Base-by-base conservation (phyloP, 805 yeast genomes). In the Pichia membranifaciens region DNA sequence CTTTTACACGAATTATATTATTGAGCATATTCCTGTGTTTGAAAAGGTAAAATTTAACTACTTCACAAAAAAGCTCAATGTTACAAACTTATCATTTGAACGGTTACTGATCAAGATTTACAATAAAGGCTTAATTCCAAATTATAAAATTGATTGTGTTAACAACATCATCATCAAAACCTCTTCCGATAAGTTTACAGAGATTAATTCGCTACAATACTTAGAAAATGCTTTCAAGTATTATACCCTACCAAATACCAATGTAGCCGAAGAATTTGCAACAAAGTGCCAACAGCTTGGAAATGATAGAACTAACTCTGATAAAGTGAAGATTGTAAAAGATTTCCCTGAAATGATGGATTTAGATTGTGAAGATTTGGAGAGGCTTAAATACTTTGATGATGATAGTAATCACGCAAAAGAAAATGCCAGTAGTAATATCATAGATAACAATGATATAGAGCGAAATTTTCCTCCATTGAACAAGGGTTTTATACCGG, bases 101-200 rank as follows among this genome's bases (percentile, higher is more conserved):
- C 39, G 31, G 13, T 39, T 62, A 29, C 37, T 65, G 4, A 34
- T 67, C 10, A 61, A 57, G 42, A 34, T 64, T 29, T 53, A 55
- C 35, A 51, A 51, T 16, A 43, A 47, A 3, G 70, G 70, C 8
- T 41, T 47, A 28, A 38, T 67, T 5, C 33, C 38, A 8, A 48
- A 54, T 22, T 38, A 58, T 36, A 60, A 56, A 39, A 45, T 67
- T 22, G 66, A 67, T 50, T 47, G 58, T 7, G 51, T 54, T 15
- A 54, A 55, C 9, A 44, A 51, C 13, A 41, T 47, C 4, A 50
- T 64, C 10, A 32, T 43, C 15, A n/a, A 23, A 9, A 9, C 13
- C 15, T 3, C 20, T 20, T 8, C 10, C 2, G 55, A 50, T n/a
- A 41, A 37, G 5, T 43, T n/a, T 16, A 38, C 38, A 8, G 49